Evolutionary conservation across 2,329 filamentous ascomycete genomes (phyloP).

Genomic region (Neonectria ditissima): DNA sequence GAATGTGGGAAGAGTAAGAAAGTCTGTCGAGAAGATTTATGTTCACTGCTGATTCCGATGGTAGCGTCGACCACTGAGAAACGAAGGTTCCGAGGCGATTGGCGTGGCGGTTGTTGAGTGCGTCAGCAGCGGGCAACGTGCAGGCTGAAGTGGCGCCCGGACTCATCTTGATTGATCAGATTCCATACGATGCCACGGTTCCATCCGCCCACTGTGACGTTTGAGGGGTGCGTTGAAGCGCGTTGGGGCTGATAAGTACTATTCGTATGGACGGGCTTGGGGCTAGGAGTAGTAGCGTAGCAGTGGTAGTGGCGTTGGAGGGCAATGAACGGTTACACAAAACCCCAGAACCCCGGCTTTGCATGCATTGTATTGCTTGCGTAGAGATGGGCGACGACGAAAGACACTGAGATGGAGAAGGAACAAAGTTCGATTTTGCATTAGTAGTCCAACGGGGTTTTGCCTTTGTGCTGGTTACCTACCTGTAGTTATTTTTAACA

Average conservation of each 20-base stretch:
- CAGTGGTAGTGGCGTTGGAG: constrained; percentile 18
- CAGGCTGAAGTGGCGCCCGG: constrained; percentile 41
- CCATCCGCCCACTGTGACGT: constrained; percentile 33
- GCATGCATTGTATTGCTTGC: not conserved
- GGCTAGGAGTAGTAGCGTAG: not conserved
- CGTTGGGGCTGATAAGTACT: constrained; percentile 32
- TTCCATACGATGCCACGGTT: constrained; percentile 40
- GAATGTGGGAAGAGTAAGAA: constrained; percentile 86
- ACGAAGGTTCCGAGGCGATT: constrained; percentile 21
- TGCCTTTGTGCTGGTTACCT: not conserved
- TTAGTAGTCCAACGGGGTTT: not conserved
- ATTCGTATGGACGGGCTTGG: not conserved
- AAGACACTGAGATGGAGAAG: not conserved
- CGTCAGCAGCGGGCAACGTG: constrained; percentile 40
- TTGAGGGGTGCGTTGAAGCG: constrained; percentile 3
- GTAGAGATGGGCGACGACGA: not conserved
- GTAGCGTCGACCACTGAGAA: constrained; percentile 57
- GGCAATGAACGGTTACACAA: constrained; percentile 17
- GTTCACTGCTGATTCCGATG: constrained; percentile 38
- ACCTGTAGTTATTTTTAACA: no score
- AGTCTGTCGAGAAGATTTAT: constrained; percentile 23
- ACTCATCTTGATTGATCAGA: constrained; percentile 37
- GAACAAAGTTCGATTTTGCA: not conserved
- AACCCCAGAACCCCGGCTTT: constrained; percentile 12
- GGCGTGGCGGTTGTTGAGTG: constrained; percentile 29